Evolutionary conservation across 164 flowering plant species (phyloP).

Genomic region (Magnolia sinica): DNA sequence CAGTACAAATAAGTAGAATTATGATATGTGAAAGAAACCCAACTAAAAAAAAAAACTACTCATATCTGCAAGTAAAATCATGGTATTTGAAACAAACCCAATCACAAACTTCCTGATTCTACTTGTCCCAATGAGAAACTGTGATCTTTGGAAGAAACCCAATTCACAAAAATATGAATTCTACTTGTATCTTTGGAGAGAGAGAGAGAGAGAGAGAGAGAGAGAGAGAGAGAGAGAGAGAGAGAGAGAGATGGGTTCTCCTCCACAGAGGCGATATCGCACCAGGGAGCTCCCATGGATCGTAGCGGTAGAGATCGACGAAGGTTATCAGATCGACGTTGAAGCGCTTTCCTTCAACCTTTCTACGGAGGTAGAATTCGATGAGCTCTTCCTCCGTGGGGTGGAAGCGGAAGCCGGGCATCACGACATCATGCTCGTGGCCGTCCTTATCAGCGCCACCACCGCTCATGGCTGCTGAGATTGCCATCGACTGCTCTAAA

Average conservation of each 20-base stretch:
- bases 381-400: slow-evolving; percentile 97
- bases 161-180: neutral
- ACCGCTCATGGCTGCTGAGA: neutral
- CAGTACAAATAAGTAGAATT: neutral
- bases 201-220: neutral
- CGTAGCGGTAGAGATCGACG: slow-evolving; percentile 90
- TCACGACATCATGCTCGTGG: slow-evolving; percentile 78
- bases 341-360: slow-evolving; percentile 92
- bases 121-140: neutral
- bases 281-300: slow-evolving; percentile 99
- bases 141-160: neutral
- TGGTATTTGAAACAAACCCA: neutral
- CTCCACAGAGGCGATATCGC: neutral
- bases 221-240: neutral
- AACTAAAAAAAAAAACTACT: neutral
- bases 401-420: slow-evolving; percentile 98
- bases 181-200: neutral
- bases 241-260: neutral
- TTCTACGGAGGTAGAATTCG: slow-evolving; percentile 94
- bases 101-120: neutral
- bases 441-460: slow-evolving; percentile 36
- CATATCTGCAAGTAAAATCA: neutral
- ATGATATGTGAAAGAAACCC: neutral
- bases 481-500: neutral
- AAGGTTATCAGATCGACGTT: slow-evolving; percentile 90